Evolutionary conservation across 2,329 filamentous ascomycete species (phyloP), one percentile per base, ranked within the genome.

Genomic region (Stagonosporopsis cucurbitacearum): DNA sequence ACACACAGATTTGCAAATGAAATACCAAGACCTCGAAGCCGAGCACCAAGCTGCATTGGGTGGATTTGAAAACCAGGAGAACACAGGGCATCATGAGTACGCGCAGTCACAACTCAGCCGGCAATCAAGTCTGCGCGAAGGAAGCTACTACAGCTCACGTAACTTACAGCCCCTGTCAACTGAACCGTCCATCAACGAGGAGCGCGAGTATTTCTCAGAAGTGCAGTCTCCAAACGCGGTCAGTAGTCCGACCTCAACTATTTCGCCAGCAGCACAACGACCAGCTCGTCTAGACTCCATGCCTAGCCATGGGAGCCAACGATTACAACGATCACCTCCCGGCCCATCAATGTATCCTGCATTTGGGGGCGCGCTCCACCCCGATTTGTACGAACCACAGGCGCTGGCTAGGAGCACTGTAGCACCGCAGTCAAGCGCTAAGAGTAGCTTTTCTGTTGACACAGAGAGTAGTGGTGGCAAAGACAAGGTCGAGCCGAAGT

Each of bases 1-100:
- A 42, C 81, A 81, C 60, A 82, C 79, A 0, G 80, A 82, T 30
- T 73, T 85, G 1, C 77, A 82, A 47, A 74, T 80, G 63, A 76
- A 76, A 39, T 77, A 74, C 33, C 73, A 76, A 37, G 75, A 80
- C 22, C 63, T 79, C 28, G 70, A 78, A 45, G 72, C 64, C 13
- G 70, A 75, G 53, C 67, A 64, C 28, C 64, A 72, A 57, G 67
- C 68, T 19, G 62, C 66, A 26, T 28, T 66, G 5, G 71, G 67
- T 17, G 70, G 66, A 23, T 51, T 69, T 17, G 63, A 60, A 4
- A 35, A 36, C 8, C 65, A 63, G 17, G 67, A 69, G 23, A 65
- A 57, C 42, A 44, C 60, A 22, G 49, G 63, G 2, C 59, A 63
- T 5, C 39, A 60, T 19, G 60, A 67, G 15, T 59, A 57, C 19